Evolutionary conservation across 1,284 basidiomycete genomes (phyloP), one percentile per base, ranked within the genome.

Genomic region (Volvariella volvacea): DNA sequence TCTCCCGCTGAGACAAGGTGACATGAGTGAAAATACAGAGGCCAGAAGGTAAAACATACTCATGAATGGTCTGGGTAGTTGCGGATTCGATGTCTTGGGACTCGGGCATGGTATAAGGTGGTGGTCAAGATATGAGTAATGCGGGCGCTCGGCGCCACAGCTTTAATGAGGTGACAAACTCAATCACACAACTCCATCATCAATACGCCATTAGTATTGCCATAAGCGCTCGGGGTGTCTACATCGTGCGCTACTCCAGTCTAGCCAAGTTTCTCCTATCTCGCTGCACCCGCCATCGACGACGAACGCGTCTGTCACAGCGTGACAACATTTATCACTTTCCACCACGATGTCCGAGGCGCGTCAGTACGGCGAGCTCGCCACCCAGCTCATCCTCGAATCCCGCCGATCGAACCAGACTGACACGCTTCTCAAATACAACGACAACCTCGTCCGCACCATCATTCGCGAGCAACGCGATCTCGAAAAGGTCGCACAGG

Each of bases 401-500:
- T 86, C 92, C 3, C 82, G 87, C 22, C 76, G 92, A 19, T 89
- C 92, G 1, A 85, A 83, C 0, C 78, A 83, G 34, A 85, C 88
- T 0, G 85, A 91, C 52, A 83, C 85, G 2, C 73, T 98, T 16
- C 76, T 91, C 48, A 95, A 95, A 54, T 98, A 98, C 75, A 92
- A 94, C 63, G 88, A 93, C 59, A 73, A 80, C 41, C 80, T 92
- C 52, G 87, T 98, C 30, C 84, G 93, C 42, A 74, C 81, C 33
- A 76, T 97, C 60, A 76, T 92, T 52, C 82, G 94, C 52, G 95
- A 98, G 62, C 92, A 93, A 48, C 88, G 92, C 55, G 88, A 90
- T 56, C 83, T 96, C 52, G 89, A 89, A 59, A 73, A 70, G 48
- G 74, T 78, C 47, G 70, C 80, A 47, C 59, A 73, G 51, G 55